A percentile compares a stretch with the other conserved stretches of the same genome.
Evolutionary conservation across 208 protist genomes (phyloP).

Genomic region (Kentomonas sorsogonicus): DNA sequence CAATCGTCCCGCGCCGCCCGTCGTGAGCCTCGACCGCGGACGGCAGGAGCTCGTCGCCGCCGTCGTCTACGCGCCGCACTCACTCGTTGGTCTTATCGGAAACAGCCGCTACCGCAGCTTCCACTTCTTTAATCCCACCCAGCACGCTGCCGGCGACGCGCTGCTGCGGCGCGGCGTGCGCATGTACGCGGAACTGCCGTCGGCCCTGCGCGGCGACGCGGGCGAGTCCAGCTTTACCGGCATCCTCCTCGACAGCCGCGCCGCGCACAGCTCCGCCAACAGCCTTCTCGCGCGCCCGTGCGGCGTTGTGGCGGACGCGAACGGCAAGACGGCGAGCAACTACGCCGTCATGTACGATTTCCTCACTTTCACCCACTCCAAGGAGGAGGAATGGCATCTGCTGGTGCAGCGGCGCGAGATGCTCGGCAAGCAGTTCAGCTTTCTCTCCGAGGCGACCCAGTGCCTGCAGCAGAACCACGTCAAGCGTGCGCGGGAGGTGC

Average conservation of each 20-base stretch:
- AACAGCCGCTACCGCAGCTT: conserved; percentile 27
- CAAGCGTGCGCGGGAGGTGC: conserved; percentile 16
- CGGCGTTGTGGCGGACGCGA: conserved; percentile 31
- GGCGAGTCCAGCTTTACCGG: conserved; percentile 29
- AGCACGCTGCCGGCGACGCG: conserved; percentile 35
- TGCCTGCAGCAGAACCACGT: conserved; percentile 48
- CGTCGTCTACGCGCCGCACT: conserved; percentile 50
- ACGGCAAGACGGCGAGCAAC: neutral
- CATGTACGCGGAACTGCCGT: conserved; percentile 34
- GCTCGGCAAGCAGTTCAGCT: conserved; percentile 38
- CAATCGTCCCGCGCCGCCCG: conserved; percentile 30
- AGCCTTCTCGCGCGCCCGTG: conserved; percentile 51
- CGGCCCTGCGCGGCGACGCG: neutral
- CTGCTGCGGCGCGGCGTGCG: conserved; percentile 39
- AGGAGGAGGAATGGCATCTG: conserved; percentile 72
- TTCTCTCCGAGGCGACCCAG: conserved; percentile 49
- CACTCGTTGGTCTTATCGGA: conserved; percentile 49
- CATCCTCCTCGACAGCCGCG: conserved; percentile 48
- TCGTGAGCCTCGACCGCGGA: conserved; percentile 15
- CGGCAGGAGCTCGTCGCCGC: conserved; percentile 41
- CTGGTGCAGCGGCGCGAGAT: conserved; percentile 51
- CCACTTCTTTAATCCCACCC: conserved; percentile 50
- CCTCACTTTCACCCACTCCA: conserved; percentile 23
- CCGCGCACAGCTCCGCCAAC: conserved; percentile 36
- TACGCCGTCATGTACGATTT: conserved; percentile 62